Conservation (phyloP, 495 filamentous ascomycete genomes). For the Cryomyces minteri region DNA sequence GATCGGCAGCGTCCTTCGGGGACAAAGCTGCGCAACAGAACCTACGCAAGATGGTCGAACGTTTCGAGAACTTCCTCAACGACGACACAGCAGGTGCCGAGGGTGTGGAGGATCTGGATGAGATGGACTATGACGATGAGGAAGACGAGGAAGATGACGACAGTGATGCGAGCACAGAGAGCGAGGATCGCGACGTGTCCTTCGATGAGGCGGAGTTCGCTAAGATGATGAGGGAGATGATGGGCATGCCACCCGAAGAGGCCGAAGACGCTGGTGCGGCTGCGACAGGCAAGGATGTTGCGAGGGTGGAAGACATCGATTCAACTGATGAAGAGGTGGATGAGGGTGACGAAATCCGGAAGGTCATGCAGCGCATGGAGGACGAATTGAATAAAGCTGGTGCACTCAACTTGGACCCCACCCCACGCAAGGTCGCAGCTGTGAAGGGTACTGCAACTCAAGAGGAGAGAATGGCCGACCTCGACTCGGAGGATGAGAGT, state of each 20-base stretch:
- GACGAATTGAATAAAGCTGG: constrained; percentile 61
- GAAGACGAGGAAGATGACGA: constrained; percentile 32
- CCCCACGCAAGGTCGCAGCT: neutral
- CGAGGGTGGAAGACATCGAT: constrained; percentile 15
- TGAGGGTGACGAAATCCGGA: constrained; percentile 51
- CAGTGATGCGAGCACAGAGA: constrained; percentile 21
- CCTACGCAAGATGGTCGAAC: constrained; percentile 69
- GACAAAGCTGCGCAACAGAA: constrained; percentile 65
- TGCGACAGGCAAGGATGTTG: constrained; percentile 28
- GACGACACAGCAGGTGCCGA: constrained; percentile 66
- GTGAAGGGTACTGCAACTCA: constrained; percentile 6
- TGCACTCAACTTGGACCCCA: constrained; percentile 36
- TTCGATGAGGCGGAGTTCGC: constrained; percentile 78
- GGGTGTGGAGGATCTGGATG: constrained; percentile 54
- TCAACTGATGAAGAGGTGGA: constrained; percentile 23
- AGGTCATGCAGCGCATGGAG: constrained; percentile 63
- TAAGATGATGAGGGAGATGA: constrained; percentile 86
- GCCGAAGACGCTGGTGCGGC: constrained; percentile 6
- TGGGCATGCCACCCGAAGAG: constrained; percentile 46
- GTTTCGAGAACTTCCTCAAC: constrained; percentile 85
- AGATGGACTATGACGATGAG: constrained; percentile 45
- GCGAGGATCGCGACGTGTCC: constrained; percentile 57
- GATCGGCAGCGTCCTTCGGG: constrained; percentile 37
- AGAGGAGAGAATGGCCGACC: neutral
- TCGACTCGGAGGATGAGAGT: constrained; percentile 13